Evolutionary conservation across 306 rosid species (phyloP).

Genomic region (Cucurbita maxima): DNA sequence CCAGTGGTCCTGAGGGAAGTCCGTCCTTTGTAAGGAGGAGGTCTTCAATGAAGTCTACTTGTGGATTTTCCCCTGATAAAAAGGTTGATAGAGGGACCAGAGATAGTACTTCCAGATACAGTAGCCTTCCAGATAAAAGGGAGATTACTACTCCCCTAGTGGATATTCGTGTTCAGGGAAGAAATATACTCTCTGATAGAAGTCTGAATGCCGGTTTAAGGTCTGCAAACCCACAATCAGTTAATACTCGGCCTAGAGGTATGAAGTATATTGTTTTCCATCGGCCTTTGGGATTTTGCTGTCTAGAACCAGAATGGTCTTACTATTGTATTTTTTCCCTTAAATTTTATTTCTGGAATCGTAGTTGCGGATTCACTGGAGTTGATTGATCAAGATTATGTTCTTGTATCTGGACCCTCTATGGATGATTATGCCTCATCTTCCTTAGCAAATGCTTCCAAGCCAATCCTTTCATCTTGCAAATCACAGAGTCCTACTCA

Average conservation of each 20-base stretch:
- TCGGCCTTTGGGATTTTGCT: conserved; percentile 10
- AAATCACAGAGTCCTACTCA: conserved; percentile 41
- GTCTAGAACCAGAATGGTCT: conserved; percentile 8
- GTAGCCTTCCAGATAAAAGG: conserved; percentile 26
- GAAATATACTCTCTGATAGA: conserved; percentile 31
- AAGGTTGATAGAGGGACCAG: conserved; percentile 32
- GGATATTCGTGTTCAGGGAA: conserved; percentile 12
- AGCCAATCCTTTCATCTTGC: conserved; percentile 39
- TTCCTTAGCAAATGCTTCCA: conserved; percentile 43
- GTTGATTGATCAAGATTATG: conserved; percentile 91
- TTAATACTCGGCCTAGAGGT: conserved; percentile 45
- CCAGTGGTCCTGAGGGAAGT: conserved; percentile 71
- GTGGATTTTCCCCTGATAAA: conserved; percentile 58
- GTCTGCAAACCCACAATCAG: conserved; percentile 27
- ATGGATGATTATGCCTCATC: conserved; percentile 54
- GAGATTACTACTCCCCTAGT: conserved; percentile 24
- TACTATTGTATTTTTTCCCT: background rate
- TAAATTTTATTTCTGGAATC: conserved; percentile 15
- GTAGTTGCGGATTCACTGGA: conserved; percentile 63
- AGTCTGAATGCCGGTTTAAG: conserved; percentile 24
- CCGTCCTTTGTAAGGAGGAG: conserved; percentile 44
- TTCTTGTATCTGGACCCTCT: conserved; percentile 78
- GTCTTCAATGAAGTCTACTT: conserved; percentile 57
- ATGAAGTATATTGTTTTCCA: conserved; percentile 2
- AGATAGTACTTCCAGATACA: conserved; percentile 27